Base-by-base conservation (phyloP, 2,329 filamentous ascomycete species). In the Trichoderma endophyticum region DNA sequence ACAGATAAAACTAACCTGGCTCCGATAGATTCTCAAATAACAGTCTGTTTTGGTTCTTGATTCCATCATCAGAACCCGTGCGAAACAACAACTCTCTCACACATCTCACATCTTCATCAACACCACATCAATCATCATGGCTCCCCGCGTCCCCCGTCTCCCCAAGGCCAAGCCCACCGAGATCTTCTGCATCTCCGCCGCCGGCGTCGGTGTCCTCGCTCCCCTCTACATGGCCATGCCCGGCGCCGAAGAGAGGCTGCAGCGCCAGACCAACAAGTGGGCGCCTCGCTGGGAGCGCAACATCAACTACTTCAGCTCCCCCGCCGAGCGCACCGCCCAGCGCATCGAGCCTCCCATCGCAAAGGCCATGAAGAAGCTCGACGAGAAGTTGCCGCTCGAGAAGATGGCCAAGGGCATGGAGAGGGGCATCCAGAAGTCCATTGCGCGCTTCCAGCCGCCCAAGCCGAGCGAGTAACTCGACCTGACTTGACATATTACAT, bases 211-310 rank as follows among this genome's bases (percentile, higher is more conserved):
- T 61, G 86, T 83, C 75, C 84, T 90, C 70, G 84, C 87, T 1
- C 88, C 88, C 32, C 83, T 90, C 76, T 89, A 88, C 81, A 83
- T 89, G 76, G 82, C 88, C 77, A 82, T 88, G 71, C 88, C 87
- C 30, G 86, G 87, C 43, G 86, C 86, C 72, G 85, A 88, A 74
- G 86, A 89, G 78, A 84, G 84, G 57, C 78, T 89, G 43, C 84
- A 86, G 69, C 80, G 80, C 28, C 86, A 88, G 79, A 89, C 88
- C 4, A 81, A 83, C 72, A 85, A 86, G 76, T 89, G 88, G 88
- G 88, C 87, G 4, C 87, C 87, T 21, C 84, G 86, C 71, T 90
- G 88, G 88, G 87, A 89, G 80, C 82, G 84, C 68, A 88, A 88
- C 79, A 84, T 89, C 77, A 84, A 81, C 74, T 86, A 85, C 81